phyloP scores from a whole-genome alignment of 805 yeast species.

The Blastobotrys americana region DNA sequence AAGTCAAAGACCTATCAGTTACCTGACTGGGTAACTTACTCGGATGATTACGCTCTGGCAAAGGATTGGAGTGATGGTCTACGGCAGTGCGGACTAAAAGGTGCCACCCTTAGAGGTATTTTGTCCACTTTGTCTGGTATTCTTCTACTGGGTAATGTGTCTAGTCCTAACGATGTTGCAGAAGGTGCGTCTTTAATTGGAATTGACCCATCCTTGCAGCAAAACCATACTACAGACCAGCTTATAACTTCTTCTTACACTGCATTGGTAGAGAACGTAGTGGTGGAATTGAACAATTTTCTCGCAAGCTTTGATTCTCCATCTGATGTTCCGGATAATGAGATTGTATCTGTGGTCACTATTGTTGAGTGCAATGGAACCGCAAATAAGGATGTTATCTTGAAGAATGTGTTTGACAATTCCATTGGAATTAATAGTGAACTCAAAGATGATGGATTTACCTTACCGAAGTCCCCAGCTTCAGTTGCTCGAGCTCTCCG shows the following conservation, averaged over 20 bases:
- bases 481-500: slow-evolving; percentile 14
- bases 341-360: slow-evolving; percentile 31
- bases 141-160: slow-evolving; percentile 31
- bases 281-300: slow-evolving; percentile 30
- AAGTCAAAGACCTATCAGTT: slow-evolving; percentile 26
- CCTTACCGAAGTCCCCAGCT: slow-evolving; percentile 19
- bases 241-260: slow-evolving; percentile 31
- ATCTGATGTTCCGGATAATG: slow-evolving; percentile 23
- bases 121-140: slow-evolving; percentile 34
- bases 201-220: slow-evolving; percentile 26
- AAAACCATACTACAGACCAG: slow-evolving; percentile 24
- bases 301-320: slow-evolving; percentile 27
- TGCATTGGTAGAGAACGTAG: slow-evolving; percentile 29
- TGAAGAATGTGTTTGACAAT: slow-evolving; percentile 32
- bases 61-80: slow-evolving; percentile 36
- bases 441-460: slow-evolving; percentile 32
- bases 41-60: slow-evolving; percentile 35
- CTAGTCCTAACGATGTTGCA: slow-evolving; percentile 28
- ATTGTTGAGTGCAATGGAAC: slow-evolving; percentile 30
- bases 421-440: slow-evolving; percentile 32
- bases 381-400: slow-evolving; percentile 20
- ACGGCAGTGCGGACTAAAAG: slow-evolving; percentile 29
- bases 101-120: slow-evolving; percentile 29
- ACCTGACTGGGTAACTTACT: slow-evolving; percentile 31
- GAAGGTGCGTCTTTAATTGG: slow-evolving; percentile 37